These are phyloP conservation scores for Syzygium jambos DNA, from an alignment of 345 rosid genomes.

Conservation along the genomic window DNA sequence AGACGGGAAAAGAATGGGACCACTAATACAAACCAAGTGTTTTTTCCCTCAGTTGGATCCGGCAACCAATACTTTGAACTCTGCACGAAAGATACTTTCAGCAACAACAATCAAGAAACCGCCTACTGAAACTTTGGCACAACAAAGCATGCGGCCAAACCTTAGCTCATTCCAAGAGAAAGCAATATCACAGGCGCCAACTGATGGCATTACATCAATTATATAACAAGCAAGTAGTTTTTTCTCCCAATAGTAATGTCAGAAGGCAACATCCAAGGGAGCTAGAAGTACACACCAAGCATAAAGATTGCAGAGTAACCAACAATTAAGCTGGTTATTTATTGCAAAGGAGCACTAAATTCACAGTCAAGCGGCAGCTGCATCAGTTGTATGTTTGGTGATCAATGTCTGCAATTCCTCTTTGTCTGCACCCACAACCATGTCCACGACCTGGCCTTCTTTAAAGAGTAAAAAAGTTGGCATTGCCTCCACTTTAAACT, in stretches of 20 bases:
- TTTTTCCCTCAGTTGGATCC: neutral
- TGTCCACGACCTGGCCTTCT: neutral
- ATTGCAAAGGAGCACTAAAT: neutral
- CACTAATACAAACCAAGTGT: neutral
- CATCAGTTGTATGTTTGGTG: neutral
- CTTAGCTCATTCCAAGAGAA: neutral
- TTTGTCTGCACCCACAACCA: neutral
- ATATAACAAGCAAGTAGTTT: neutral
- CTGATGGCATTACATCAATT: neutral
- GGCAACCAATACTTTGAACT: neutral
- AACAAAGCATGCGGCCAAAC: neutral
- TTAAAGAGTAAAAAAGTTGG: neutral
- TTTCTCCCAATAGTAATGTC: neutral
- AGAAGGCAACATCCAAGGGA: neutral
- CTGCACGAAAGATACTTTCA: neutral
- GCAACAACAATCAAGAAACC: neutral
- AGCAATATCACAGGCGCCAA: neutral
- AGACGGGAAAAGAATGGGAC: neutral
- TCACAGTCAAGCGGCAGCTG: neutral
- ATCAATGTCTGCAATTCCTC: neutral
- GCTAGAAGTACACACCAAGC: neutral
- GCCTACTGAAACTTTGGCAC: neutral
- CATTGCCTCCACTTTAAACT: neutral
- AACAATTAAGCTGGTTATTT: neutral
- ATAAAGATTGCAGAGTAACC: neutral